Evolutionary conservation across 768 basidiomycete genomes (phyloP), one percentile per base, ranked within the genome.

Genomic region (Botryobasidium botryosum): DNA sequence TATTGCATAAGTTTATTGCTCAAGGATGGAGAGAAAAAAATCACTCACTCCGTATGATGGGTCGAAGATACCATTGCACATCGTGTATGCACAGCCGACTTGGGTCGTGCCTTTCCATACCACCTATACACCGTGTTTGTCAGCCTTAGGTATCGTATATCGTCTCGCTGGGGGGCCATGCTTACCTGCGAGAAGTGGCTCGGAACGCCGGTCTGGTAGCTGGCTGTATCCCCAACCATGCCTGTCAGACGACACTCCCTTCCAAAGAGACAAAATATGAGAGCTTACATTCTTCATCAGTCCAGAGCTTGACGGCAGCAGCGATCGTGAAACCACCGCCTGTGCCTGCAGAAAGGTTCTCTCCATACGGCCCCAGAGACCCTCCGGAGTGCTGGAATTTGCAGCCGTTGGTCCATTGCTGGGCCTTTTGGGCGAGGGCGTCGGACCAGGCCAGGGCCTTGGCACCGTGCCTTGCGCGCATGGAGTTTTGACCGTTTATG

Each of bases 311-410:
- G 51, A 82, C 61, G 15, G 70, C 79, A 0, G 57, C 37, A 8
- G 58, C 42, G 47, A 79, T 55, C 61, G 55, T 68, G 79, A 24
- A 51, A 54, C 20, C 55, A 52, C 31, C 49, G 13, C 74, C 76
- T n/a, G 76, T 75, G 6, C 79, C 79, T 44, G 78, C 79, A 44
- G 79, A 77, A 49, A 83, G 59, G 53, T 85, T 83, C 61, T 83
- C 79, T 77, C 79, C 81, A 49, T 66, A 72, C 2, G 66, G 63
- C 3, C 79, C 79, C 26, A 81, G 67, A 21, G 63, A 58, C 23
- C 79, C 79, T 18, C 70, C 70, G 12, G 78, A 79, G 56, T 88
- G 85, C 50, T 73, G 26, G 48, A 75, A 68, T 31, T 59, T 53
- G 55, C 74, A 78, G 1, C 50, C 55, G 45, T 65, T 62, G 6